Evolutionary conservation across 2,329 filamentous ascomycete genomes (phyloP).

Genomic region (Calonectria hawksworthii): DNA sequence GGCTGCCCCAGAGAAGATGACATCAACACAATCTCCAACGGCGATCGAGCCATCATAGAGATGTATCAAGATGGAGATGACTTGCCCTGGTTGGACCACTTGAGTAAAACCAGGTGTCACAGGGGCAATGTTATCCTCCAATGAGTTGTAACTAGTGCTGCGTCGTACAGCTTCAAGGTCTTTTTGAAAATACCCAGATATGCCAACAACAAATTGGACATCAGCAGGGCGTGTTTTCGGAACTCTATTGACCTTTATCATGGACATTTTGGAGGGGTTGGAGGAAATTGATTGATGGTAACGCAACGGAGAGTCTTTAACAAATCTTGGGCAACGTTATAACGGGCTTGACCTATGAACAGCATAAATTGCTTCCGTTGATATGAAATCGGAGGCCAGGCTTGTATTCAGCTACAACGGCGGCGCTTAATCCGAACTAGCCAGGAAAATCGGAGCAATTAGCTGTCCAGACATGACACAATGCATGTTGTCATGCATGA

Average conservation of each 20-base stretch:
- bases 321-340: background rate
- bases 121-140: background rate
- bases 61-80: background rate
- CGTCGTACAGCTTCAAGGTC: background rate
- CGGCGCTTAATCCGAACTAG: too few relatives aligned
- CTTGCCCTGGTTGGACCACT: background rate
- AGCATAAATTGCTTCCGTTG: background rate
- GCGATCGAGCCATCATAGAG: background rate
- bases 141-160: background rate
- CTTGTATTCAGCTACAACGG: too few relatives aligned
- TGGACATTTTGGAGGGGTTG: background rate
- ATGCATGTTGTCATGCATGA: background rate
- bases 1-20: background rate
- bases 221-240: background rate
- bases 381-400: too few relatives aligned
- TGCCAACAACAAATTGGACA: background rate
- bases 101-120: background rate
- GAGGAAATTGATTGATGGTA: background rate
- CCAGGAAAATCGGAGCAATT: background rate
- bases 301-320: background rate
- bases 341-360: too few relatives aligned
- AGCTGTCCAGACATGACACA: too few relatives aligned
- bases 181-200: background rate
- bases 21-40: background rate
- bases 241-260: background rate